Conservation (phyloP, 2,329 filamentous ascomycete genomes). For the Bipolaris oryzae region DNA sequence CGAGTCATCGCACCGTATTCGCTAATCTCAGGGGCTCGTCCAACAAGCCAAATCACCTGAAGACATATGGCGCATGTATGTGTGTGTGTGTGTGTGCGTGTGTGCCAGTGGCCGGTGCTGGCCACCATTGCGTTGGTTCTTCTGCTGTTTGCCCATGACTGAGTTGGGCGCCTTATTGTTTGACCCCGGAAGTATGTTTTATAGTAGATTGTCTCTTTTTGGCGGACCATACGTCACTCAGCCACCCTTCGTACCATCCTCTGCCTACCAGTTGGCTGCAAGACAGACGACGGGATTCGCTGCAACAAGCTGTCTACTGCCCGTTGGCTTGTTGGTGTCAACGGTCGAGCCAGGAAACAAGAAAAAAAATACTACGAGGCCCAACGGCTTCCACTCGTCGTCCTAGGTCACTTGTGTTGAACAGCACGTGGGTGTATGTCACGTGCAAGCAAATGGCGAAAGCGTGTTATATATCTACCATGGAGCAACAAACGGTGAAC, state of each 20-base stretch:
- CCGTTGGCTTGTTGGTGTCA: neutral
- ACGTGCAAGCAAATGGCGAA: neutral
- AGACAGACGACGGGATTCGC: neutral
- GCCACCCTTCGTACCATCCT: neutral
- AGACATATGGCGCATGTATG: too few species aligned
- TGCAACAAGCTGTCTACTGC: neutral
- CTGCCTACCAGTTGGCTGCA: neutral
- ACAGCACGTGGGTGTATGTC: too few species aligned
- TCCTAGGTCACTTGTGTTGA: neutral
- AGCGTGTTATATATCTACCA: neutral
- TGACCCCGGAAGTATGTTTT: too few species aligned
- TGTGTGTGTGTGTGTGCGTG: too few species aligned
- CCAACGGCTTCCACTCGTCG: neutral
- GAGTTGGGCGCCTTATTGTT: too few species aligned
- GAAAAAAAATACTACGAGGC: neutral
- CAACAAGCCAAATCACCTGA: too few species aligned
- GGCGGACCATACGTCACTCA: neutral
- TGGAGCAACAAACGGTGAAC: neutral
- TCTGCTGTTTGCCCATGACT: too few species aligned
- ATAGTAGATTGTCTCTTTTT: too few species aligned
- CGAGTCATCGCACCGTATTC: conserved; percentile 6
- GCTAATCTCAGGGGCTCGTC: conserved; percentile 16
- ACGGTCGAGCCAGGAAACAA: neutral
- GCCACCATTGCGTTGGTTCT: too few species aligned
- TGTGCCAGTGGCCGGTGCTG: too few species aligned